phyloP scores from a whole-genome alignment of 352 stramenopile genomes.

The Phytophthora boehmeriae region DNA sequence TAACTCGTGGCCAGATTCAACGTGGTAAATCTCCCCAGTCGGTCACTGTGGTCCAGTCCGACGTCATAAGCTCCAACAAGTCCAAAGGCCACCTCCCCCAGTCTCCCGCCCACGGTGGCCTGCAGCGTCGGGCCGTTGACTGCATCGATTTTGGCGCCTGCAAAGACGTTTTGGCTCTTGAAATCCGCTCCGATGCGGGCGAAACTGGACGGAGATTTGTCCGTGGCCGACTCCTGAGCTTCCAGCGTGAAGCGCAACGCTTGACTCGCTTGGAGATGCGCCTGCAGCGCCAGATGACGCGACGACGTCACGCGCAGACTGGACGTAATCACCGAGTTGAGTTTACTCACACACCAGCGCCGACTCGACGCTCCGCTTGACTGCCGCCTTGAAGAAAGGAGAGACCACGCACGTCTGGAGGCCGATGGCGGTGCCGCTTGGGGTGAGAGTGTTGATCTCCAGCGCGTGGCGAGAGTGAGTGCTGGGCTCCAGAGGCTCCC shows the following conservation, averaged over 20 bases:
- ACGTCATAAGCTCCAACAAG: constrained; percentile 78
- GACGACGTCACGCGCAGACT: constrained; percentile 72
- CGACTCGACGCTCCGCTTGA: constrained; percentile 68
- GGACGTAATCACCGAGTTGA: constrained; percentile 71
- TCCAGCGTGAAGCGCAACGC: constrained; percentile 73
- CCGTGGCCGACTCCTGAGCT: constrained; percentile 70
- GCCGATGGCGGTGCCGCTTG: constrained; percentile 55
- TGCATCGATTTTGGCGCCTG: constrained; percentile 73
- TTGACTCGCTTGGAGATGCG: constrained; percentile 63
- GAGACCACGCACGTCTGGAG: constrained; percentile 64
- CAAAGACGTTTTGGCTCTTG: constrained; percentile 48
- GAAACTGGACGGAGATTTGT: constrained; percentile 70
- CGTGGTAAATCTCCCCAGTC: constrained; percentile 64
- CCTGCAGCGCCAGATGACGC: constrained; percentile 68
- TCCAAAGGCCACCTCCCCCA: constrained; percentile 52
- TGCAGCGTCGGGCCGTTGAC: constrained; percentile 81
- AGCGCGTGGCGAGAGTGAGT: constrained; percentile 59
- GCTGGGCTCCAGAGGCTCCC: constrained; percentile 45
- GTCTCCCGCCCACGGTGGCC: constrained; percentile 51
- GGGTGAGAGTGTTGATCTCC: constrained; percentile 54
- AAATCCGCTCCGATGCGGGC: constrained; percentile 77
- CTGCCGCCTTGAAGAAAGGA: constrained; percentile 73
- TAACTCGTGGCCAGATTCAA: constrained; percentile 69
- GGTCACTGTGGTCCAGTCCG: constrained; percentile 77
- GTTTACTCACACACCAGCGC: constrained; percentile 66